Evolutionary conservation across 2,329 filamentous ascomycete species (phyloP).

Genomic region (Neoscytalidium dimidiatum): DNA sequence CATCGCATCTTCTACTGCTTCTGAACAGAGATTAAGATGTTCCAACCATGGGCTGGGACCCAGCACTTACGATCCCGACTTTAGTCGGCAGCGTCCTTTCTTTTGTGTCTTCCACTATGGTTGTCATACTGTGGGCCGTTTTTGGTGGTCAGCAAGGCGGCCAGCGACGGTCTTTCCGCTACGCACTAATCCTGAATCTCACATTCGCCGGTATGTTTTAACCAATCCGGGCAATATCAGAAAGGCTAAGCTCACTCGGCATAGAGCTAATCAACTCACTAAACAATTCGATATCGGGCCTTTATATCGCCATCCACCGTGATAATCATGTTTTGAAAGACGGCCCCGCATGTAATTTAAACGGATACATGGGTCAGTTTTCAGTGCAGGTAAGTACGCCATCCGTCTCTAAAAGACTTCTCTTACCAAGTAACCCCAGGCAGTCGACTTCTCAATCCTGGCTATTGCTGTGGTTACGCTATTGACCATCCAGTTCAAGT

Average conservation of each 20-base stretch:
- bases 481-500: slow-evolving; percentile 40
- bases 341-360: slow-evolving; percentile 45
- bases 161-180: slow-evolving; percentile 26
- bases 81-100: slow-evolving; percentile 28
- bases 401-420: neutral
- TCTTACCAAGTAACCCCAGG: slow-evolving; percentile 22
- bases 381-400: slow-evolving; percentile 42
- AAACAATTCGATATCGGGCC: slow-evolving; percentile 48
- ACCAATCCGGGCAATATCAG: no score
- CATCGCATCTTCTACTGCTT: neutral
- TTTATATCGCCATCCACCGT: slow-evolving; percentile 33
- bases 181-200: slow-evolving; percentile 28
- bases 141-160: slow-evolving; percentile 21
- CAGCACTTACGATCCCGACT: slow-evolving; percentile 22
- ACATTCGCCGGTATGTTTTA: slow-evolving; percentile 25
- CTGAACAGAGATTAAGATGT: neutral
- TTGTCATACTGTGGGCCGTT: slow-evolving; percentile 26
- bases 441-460: slow-evolving; percentile 44
- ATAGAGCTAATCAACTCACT: slow-evolving; percentile 45
- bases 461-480: slow-evolving; percentile 48
- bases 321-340: slow-evolving; percentile 30
- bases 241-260: slow-evolving; percentile 25
- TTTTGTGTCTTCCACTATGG: slow-evolving; percentile 20
- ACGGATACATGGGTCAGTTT: slow-evolving; percentile 49
- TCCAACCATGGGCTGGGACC: neutral